Evolutionary conservation across 2,329 filamentous ascomycete species (phyloP), one percentile per base, ranked within the genome.

Genomic region (Pochonia chlamydosporia): DNA sequence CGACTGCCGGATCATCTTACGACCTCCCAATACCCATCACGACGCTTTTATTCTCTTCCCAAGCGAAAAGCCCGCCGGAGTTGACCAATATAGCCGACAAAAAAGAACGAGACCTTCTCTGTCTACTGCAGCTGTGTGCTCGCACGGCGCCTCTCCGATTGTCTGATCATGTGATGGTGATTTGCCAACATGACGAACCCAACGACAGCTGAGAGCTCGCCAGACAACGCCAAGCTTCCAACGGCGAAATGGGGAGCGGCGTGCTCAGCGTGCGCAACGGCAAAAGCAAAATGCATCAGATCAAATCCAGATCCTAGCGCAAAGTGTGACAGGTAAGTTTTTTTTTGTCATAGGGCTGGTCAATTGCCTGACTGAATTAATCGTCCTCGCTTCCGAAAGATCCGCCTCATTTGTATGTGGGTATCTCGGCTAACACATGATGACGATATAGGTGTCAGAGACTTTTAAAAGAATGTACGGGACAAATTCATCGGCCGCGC

Each of bases 251-350:
- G 73, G 73, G 73, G 73, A 14, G 71, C 71, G 4, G 73, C 73
- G 1, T 76, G 73, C 43, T 63, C 70, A 5, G 62, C 71, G 1
- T 76, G 74, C 52, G 71, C 74, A 6, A 62, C 66, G 11, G 71
- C 74, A 26, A 76, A 76, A 53, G 72, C 73, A 7, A 76, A 75
- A 51, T 76, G 74, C 50, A 66, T 76, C 39, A 68, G 72, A 8
- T 66, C 70, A 6, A 68, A 66, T 47, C 53, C 59, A 4, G 49
- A 54, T 3, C 52, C 59, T 0, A 64, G 63, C 2, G 55, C 68
- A 16, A 75, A 73, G 52, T 76, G 73, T 49, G 73, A 76, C 48
- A 65, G 68, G 68, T 71, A 49, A 55, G 62, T 47, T n/a, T 5
- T n/a, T 24, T 39, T 36, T n/a, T 24, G 35, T 36, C 9, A 23